These are phyloP conservation scores for Trebouxia sp. DNA, from an alignment of 139 green algal species.

Conservation along the genomic window DNA sequence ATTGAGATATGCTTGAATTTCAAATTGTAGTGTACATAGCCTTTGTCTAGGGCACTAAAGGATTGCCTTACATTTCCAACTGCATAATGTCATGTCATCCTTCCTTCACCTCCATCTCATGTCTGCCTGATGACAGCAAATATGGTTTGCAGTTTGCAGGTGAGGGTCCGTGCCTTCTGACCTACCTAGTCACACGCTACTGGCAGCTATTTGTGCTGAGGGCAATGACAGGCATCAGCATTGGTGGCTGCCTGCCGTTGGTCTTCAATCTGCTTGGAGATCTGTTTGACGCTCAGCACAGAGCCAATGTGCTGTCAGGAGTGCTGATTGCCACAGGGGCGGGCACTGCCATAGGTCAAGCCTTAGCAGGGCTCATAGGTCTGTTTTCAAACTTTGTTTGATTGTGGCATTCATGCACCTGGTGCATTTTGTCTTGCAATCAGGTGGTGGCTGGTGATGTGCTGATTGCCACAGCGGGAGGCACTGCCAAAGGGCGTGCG, in stretches of 20 bases:
- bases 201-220: constrained; percentile 85
- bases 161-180: constrained; percentile 73
- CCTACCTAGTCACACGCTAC: constrained; percentile 71
- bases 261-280: constrained; percentile 81
- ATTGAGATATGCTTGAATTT: neutral
- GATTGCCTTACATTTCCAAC: no score
- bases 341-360: constrained; percentile 75
- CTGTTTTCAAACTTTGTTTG: neutral
- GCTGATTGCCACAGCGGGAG: no score
- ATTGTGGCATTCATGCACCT: neutral
- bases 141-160: constrained; percentile 41
- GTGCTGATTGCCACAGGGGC: constrained; percentile 66
- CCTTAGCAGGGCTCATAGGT: constrained; percentile 63
- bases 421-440: neutral
- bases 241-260: constrained; percentile 80
- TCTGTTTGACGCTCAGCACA: constrained; percentile 58
- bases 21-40: no score
- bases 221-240: constrained; percentile 77
- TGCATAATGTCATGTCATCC: no score
- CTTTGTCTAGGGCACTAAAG: no score
- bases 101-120: no score
- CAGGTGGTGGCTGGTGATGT: no score
- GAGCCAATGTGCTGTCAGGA: constrained; percentile 48
- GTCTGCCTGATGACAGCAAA: neutral
- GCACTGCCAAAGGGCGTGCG: no score